Evolutionary conservation across 2,329 filamentous ascomycete species (phyloP), one percentile per base, ranked within the genome.

Genomic region (Botrytis medusae): DNA sequence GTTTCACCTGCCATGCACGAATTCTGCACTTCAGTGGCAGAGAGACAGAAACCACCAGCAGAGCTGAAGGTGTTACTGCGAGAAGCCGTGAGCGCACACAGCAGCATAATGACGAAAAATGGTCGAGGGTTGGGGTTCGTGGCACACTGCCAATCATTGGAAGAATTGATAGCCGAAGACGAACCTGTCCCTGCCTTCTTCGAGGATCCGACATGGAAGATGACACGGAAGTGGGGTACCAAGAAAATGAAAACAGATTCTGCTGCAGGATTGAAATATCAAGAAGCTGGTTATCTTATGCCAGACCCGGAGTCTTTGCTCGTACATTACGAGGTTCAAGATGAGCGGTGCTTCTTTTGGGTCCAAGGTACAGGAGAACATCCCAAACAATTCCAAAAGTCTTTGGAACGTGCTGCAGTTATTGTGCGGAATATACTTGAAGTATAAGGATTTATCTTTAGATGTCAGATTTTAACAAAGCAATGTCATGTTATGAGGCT

Each of bases 1-100:
- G 74, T 72, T 29, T 73, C 72, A n/a, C 72, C 71, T 14, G 40
- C 72, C 14, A 75, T 77, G 51, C n/a, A 54, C 51, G 51, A 29
- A 54, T 54, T 54, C 29, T 54, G 51, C 12, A n/a, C 51, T 14
- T n/a, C 51, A 22, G 51, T n/a, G 25, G 51, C 51, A 9, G 25
- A 54, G 51, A 54, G n/a, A n/a, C 51, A 54, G 14, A 54, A 54
- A 29, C 25, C 25, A 4, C 10, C 25, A 54, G n/a, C 51, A 16
- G 51, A 54, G 25, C 5, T 54, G 25, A 54, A n/a, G 25, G 2
- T n/a, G 25, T 54, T 54, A 54, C 25, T 54, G 51, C 51, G 51
- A 54, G 51, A 29, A 54, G 51, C 51, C 7, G 51, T 29, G 51
- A 54, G 25, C 16, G 51, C 9, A 73, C 71, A n/a, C 51, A 54